Evolutionary conservation across 805 yeast species (phyloP).

Genomic region (Lipomyces spencermartinsiae): DNA sequence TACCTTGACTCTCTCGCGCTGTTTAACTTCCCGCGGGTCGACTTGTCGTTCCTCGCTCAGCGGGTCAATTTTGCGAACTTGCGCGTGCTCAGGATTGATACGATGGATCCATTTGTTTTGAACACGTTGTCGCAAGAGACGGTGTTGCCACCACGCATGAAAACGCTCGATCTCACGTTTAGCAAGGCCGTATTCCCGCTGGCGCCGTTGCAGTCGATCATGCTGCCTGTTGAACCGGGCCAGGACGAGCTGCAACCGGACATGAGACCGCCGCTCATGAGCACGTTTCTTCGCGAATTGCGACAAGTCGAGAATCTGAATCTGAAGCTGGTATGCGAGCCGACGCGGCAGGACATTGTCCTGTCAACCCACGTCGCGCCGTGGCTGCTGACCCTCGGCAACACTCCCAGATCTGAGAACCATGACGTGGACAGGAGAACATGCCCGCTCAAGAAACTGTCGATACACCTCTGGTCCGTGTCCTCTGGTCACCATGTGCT

Average conservation of each 20-base stretch:
- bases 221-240: background rate
- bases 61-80: constrained; percentile 14
- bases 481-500: constrained; percentile 22
- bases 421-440: background rate
- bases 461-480: constrained; percentile 36
- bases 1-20: constrained; percentile 26
- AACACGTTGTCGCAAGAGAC: constrained; percentile 18
- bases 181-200: constrained; percentile 25
- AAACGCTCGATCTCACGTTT: constrained; percentile 30
- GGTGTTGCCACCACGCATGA: constrained; percentile 20
- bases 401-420: background rate
- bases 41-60: constrained; percentile 19
- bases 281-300: constrained; percentile 24
- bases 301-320: constrained; percentile 29
- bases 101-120: constrained; percentile 27
- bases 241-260: background rate
- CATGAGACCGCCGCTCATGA: constrained; percentile 22
- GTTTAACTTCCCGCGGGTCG: constrained; percentile 28
- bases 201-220: background rate
- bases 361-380: constrained; percentile 25
- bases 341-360: constrained; percentile 23
- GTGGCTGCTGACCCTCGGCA: constrained; percentile 21
- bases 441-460: constrained; percentile 23
- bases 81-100: constrained; percentile 24
- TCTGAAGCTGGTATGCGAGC: constrained; percentile 28